Conservation (phyloP, 805 yeast genomes). For the Brettanomyces anomalus region DNA sequence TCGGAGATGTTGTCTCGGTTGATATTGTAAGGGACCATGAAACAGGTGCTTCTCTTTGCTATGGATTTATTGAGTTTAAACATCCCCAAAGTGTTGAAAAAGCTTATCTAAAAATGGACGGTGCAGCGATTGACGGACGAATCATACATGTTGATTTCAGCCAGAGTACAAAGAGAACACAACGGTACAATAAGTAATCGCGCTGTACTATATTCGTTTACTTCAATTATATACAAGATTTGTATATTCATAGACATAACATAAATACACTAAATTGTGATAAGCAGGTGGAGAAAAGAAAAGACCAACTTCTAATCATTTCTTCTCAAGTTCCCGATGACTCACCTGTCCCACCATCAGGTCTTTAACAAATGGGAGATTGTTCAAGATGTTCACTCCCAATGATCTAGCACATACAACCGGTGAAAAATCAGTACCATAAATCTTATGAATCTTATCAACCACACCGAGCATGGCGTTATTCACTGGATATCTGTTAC, state of each 20-base stretch:
- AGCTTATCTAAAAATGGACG: constrained; percentile 58
- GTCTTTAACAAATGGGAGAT: constrained; percentile 56
- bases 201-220: too few species aligned
- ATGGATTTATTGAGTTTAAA: constrained; percentile 56
- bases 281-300: not conserved
- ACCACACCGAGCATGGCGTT: constrained; percentile 79
- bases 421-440: constrained; percentile 64
- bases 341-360: constrained; percentile 48
- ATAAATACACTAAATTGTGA: not conserved
- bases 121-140: constrained; percentile 53
- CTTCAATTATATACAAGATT: too few species aligned
- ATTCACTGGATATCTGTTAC: constrained; percentile 72
- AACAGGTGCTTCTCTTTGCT: constrained; percentile 43
- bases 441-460: constrained; percentile 85
- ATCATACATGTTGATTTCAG: constrained; percentile 62
- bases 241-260: not conserved
- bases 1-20: constrained; percentile 45
- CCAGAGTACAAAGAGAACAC: constrained; percentile 35
- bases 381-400: constrained; percentile 67
- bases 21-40: constrained; percentile 41
- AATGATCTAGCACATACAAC: constrained; percentile 64
- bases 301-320: not conserved
- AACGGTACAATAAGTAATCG: too few species aligned
- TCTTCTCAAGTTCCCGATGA: constrained; percentile 9
- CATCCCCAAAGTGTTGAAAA: constrained; percentile 40